Base-by-base conservation (phyloP, 805 yeast genomes). In the Scheffersomyces amazonensis region DNA sequence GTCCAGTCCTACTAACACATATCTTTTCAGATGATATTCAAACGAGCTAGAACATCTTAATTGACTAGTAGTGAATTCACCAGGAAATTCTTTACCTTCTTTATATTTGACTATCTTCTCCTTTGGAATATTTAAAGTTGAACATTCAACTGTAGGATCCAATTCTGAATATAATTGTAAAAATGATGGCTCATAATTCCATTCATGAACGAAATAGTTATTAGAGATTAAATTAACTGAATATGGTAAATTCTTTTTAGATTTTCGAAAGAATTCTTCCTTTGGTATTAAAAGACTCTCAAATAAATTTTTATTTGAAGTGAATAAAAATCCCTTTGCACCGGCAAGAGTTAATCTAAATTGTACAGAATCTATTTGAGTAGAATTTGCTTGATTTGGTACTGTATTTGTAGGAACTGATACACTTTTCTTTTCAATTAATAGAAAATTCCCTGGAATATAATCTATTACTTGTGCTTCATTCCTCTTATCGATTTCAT, bases 131-230 rank as follows among this genome's bases (percentile, higher is more conserved):
- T 15, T 17, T 13, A 3, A 11, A 8, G 15, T 27, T 5, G 30
- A n/a, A 5, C n/a, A 7, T 15, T 46, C 46, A 49, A 74, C 74
- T 24, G 80, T 57, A 5, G 76, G 81, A 18, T 82, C 81, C 13
- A 71, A 66, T 16, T 71, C 64, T 0, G 78, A 72, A 37, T 76
- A 69, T 1, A 76, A 56, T 4, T 82, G 84, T 29, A 83, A 37
- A 50, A 74, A 80, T 2, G 55, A 54, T 1, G 80, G 70, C 16
- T 71, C 66, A 29, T 71, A 75, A 6, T 69, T 62, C 3, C 69
- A 73, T n/a, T 78, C 83, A 55, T 81, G 84, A 2, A 80, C 82
- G 59, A 86, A 87, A 38, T 71, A 68, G 18, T 73, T 67, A 48
- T 80, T 83, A 5, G 83, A 66, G 5, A 87, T 52, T 5, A 76